Conservation (phyloP, 495 filamentous ascomycete genomes). For the Hypoxylon crocopeplum region DNA sequence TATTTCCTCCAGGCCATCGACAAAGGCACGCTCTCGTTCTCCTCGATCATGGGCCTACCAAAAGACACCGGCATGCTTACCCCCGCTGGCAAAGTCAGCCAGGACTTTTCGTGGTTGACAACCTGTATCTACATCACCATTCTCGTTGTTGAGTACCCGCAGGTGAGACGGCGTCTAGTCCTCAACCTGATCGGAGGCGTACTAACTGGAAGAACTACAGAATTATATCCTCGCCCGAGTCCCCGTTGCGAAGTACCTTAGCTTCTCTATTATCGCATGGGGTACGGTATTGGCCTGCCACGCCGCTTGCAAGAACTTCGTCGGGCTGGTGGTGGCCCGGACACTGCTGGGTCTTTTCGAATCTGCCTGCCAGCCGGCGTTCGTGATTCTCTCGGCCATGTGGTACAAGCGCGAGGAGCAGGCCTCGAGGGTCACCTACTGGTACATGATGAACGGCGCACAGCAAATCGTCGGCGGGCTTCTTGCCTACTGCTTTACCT, state of each 20-base stretch:
- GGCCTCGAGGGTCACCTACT: constrained; percentile 68
- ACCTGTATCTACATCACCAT: constrained; percentile 63
- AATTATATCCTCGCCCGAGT: constrained; percentile 60
- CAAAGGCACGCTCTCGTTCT: constrained; percentile 73
- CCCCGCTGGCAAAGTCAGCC: constrained; percentile 50
- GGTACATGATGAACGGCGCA: constrained; percentile 74
- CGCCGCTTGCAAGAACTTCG: constrained; percentile 64
- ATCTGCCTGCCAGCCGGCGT: constrained; percentile 67
- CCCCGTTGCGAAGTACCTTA: constrained; percentile 63
- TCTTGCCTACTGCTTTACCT: constrained; percentile 62
- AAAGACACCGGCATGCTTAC: constrained; percentile 61
- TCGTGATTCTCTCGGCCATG: constrained; percentile 70
- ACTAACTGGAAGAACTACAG: constrained; percentile 28
- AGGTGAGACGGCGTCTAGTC: constrained; percentile 24
- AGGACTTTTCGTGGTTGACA: constrained; percentile 58
- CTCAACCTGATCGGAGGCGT: neutral
- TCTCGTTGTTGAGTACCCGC: constrained; percentile 60
- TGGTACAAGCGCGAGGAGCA: constrained; percentile 77
- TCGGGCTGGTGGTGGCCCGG: constrained; percentile 61
- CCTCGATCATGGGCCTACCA: constrained; percentile 72
- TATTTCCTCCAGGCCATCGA: constrained; percentile 79
- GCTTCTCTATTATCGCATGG: constrained; percentile 68
- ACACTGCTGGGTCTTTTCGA: constrained; percentile 73
- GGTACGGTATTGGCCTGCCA: constrained; percentile 62
- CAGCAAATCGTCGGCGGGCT: constrained; percentile 64